Conservation (phyloP, 352 stramenopile species). For the Elongisporangium undulatum region DNA sequence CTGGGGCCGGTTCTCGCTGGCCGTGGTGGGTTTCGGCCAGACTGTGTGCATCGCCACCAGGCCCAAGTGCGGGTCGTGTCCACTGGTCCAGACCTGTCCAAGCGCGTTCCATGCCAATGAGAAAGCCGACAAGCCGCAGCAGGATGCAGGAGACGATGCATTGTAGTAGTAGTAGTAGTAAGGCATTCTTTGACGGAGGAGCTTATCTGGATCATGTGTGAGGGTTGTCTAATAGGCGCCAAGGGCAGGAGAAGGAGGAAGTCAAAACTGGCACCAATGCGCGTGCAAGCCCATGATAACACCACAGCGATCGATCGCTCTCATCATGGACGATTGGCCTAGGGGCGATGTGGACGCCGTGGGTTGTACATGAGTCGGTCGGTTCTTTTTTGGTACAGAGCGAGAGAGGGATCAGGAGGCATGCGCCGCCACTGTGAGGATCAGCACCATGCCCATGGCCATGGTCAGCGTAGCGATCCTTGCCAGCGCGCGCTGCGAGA, state of each 20-base stretch:
- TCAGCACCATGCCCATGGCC: slow-evolving; percentile 22
- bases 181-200: not conserved
- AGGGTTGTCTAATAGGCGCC: not conserved
- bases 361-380: not conserved
- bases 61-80: slow-evolving; percentile 54
- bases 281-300: slow-evolving; percentile 1
- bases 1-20: slow-evolving; percentile 55
- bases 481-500: slow-evolving; percentile 27
- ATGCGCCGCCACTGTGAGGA: slow-evolving; percentile 29
- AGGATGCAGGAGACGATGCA: not conserved
- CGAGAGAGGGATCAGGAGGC: slow-evolving; percentile 9
- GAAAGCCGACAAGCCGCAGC: not conserved
- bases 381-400: not conserved
- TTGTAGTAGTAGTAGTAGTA: slow-evolving; percentile 1
- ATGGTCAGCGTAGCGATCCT: slow-evolving; percentile 27
- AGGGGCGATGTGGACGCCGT: not conserved
- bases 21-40: slow-evolving; percentile 76
- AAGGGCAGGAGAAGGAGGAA: not conserved
- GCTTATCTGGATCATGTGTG: not conserved
- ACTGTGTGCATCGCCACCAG: slow-evolving; percentile 45
- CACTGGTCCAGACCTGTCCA: slow-evolving; percentile 44
- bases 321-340: not conserved
- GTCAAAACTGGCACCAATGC: not conserved
- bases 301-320: not conserved
- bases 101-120: slow-evolving; percentile 31